Evolutionary conservation across 495 filamentous ascomycete genomes (phyloP).

Genomic region (Neurospora hispaniola): DNA sequence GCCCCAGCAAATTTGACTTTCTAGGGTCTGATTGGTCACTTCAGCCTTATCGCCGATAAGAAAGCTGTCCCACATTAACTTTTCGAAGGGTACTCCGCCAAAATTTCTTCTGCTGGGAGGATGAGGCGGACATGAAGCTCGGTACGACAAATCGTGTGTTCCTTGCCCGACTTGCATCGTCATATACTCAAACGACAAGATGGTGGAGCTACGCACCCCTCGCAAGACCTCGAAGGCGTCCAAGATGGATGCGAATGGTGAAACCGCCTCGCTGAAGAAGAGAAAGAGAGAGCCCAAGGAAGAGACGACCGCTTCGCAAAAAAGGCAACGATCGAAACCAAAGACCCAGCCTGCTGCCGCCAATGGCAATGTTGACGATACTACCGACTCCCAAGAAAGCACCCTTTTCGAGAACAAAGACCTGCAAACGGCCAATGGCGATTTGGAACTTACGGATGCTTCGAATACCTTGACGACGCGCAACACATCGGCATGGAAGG

Average conservation of each 20-base stretch:
- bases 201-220: not conserved
- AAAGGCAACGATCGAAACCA: constrained; percentile 21
- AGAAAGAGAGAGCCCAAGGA: constrained; percentile 25
- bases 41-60: constrained; percentile 23
- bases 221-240: not conserved
- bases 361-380: constrained; percentile 3
- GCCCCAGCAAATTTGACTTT: constrained; percentile 11
- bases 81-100: constrained; percentile 21
- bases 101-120: constrained; percentile 21
- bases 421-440: constrained; percentile 1
- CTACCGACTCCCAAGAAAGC: not conserved
- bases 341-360: constrained; percentile 3
- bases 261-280: constrained; percentile 24
- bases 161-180: constrained; percentile 1
- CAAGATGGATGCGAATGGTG: constrained; percentile 18
- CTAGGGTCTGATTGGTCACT: constrained; percentile 10
- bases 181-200: not conserved
- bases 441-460: constrained; percentile 7
- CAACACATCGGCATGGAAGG: constrained; percentile 36
- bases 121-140: not conserved
- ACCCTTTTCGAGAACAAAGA: not conserved
- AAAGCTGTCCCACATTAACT: constrained; percentile 18
- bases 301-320: constrained; percentile 13
- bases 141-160: not conserved
- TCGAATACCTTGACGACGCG: not conserved